A percentile compares a stretch with the other conserved stretches of the same genome.
These are phyloP conservation scores for Goniomonas avonlea DNA, from an alignment of 78 protist genomes.

Conservation along the genomic window DNA sequence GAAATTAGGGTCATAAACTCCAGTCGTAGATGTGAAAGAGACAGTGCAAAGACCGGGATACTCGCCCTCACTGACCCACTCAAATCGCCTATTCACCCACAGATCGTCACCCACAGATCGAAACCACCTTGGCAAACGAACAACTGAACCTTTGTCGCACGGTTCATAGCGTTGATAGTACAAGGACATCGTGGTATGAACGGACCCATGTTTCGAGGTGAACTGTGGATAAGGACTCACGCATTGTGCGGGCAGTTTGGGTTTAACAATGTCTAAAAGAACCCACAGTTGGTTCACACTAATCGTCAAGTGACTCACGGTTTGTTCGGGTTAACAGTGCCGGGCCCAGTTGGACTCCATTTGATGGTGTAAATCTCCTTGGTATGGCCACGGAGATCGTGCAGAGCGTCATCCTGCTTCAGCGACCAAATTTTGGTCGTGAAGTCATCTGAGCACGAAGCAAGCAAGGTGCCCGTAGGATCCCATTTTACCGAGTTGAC, in stretches of 20 bases:
- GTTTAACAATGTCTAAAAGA: too few species aligned
- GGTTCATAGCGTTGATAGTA: neutral
- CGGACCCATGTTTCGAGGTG: neutral
- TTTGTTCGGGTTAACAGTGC: conserved; percentile 40
- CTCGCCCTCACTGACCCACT: too few species aligned
- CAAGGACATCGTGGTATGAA: neutral
- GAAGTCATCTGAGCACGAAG: conserved; percentile 86
- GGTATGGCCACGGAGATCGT: conserved; percentile 47
- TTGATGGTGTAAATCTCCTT: conserved; percentile 75
- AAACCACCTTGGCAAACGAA: too few species aligned
- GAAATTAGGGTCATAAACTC: too few species aligned
- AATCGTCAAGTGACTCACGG: conserved; percentile 43
- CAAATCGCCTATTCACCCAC: too few species aligned
- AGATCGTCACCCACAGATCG: too few species aligned
- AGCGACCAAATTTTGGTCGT: conserved; percentile 71
- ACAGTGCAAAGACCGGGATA: too few species aligned
- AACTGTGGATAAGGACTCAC: neutral
- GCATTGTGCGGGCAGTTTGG: too few species aligned
- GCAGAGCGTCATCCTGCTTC: conserved; percentile 10
- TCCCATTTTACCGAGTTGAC: conserved; percentile 86
- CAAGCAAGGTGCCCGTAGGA: conserved; percentile 74
- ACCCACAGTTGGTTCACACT: neutral
- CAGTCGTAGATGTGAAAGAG: too few species aligned
- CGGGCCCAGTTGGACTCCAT: conserved; percentile 46
- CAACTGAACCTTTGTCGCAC: conserved; percentile 4